Base-by-base conservation (phyloP, 2,329 filamentous ascomycete genomes). In the Arthrinium puccinioides region DNA sequence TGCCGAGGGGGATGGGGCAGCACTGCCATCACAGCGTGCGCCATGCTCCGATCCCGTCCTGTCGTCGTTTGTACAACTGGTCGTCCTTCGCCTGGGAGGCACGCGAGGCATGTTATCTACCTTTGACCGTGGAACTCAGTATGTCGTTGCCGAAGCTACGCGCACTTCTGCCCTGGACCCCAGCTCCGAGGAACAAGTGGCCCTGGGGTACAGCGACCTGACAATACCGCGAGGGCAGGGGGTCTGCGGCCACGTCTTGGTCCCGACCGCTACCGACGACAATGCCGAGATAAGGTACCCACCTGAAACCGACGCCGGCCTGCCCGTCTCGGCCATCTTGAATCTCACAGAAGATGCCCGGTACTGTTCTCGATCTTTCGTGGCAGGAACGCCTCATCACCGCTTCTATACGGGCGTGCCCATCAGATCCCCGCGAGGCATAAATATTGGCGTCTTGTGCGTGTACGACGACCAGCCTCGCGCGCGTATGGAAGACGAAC, bases 101-200 rank as follows among this genome's bases (percentile, higher is more conserved):
- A 51, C 57, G 15, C 61, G 69, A 21, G 55, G 61, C 13, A 46
- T 74, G 16, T 60, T 76, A 32, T 75, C 71, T 2, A 54, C 76
- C 14, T 74, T 76, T 42, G 71, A 73, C 43, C 53, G 52, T 5
- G 55, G 58, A 5, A 48, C 61, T 31, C 70, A 76, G 41, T 63
- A 72, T 42, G 54, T 76, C 15, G 53, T 76, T 13, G 69, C 70
- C 37, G 72, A 76, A 43, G 67, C 70, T 6, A 70, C 69, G 1
- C 57, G 58, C 1, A 56, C 54, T 2, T 53, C 64, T 3, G 62
- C 60, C 0, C 47, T 74, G 5, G 29, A 16, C 25, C 30, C 31
- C 9, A 37, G 41, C 10, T 15, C 26, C 9, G 19, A 40, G 43
- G 32, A 32, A 47, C 13, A 32, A 52, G 2, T 49, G 51, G 47